Base-by-base conservation (phyloP, 371 early-diverging fungal genomes). In the Nematocida homosporus region DNA sequence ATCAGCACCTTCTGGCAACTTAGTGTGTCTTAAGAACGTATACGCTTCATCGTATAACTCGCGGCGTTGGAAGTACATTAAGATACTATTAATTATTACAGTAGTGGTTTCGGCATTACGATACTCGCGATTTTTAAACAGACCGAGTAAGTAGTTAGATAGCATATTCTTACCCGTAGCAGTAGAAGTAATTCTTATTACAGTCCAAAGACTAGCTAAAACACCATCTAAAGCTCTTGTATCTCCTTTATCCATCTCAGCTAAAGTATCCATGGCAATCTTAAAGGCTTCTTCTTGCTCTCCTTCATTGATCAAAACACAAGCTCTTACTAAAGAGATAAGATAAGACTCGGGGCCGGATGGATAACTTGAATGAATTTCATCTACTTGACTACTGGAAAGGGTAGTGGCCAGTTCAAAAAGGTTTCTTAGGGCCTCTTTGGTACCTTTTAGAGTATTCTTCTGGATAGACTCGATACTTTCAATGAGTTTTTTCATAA, bases 1-100 rank as follows among this genome's bases (percentile, higher is more conserved):
- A 59, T 72, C 61, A 8, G 75, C 61, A 1, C 30, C 61, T 13
- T 60, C 52, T 2, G 69, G 60, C 20, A 68, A 61, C 3, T 5
- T 57, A 18, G 64, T 63, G 18, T 64, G 69, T 5, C 37, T 61
- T 32, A 72, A 23, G 25, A 72, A 72, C 3, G 53, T 63, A 34
- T 72, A 51, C 38, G 75, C 61, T 34, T 72, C 75, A 35, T 60
- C 60, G 53, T 61, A 72, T 64, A 63, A n/a, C 20, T 50, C n/a
- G 20, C 44, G 51, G 13, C 55, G 27, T 13, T 61, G 20, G 0
- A 72, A 29, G 44, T 48, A 13, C 35, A 60, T 50, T n/a, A 72
- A 44, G 30, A 61, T 53, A 25, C 16, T 53, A 35, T 72, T 72
- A 35, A 72, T 63, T 10, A 72, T 5, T 25, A 72, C 75, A 10